These are phyloP conservation scores for Tolypocladium ovalisporum DNA, from an alignment of 2,329 filamentous ascomycete genomes.

Conservation along the genomic window DNA sequence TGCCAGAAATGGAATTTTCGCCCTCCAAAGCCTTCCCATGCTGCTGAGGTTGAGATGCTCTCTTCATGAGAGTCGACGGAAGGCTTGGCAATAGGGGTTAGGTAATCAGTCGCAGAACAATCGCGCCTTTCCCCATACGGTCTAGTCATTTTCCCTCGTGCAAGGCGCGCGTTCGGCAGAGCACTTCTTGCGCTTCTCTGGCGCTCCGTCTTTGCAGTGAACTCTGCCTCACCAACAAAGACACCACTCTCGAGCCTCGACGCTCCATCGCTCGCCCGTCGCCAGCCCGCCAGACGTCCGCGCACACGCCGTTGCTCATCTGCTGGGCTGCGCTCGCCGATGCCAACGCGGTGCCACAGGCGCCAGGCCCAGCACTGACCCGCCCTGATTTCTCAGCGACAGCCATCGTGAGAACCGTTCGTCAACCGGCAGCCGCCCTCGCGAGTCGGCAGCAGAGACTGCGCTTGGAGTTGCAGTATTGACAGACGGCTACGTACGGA, in stretches of 20 bases:
- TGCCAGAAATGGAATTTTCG: too few species aligned
- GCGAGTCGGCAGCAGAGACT: not conserved
- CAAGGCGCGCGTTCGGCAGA: not conserved
- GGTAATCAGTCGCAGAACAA: not conserved
- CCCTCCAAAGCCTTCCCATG: not conserved
- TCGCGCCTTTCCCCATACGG: not conserved
- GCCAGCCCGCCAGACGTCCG: not conserved
- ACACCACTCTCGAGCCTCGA: not conserved
- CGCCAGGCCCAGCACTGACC: slow-evolving; percentile 19
- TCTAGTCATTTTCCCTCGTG: not conserved
- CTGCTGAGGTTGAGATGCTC: not conserved
- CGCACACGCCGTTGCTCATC: slow-evolving; percentile 6
- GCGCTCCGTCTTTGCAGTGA: not conserved
- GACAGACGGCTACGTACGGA: not conserved
- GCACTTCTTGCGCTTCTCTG: not conserved
- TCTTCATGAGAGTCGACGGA: too few species aligned
- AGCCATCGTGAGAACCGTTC: not conserved
- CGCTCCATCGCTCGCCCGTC: not conserved
- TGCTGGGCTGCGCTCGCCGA: slow-evolving; percentile 14
- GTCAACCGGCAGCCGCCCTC: not conserved
- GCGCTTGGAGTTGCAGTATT: not conserved
- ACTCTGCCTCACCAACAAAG: not conserved
- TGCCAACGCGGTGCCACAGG: slow-evolving; percentile 21
- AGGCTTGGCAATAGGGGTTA: not conserved
- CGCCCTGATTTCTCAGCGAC: slow-evolving; percentile 12